phyloP scores from a whole-genome alignment of 345 rosid species.

The Microthlaspi erraticum region DNA sequence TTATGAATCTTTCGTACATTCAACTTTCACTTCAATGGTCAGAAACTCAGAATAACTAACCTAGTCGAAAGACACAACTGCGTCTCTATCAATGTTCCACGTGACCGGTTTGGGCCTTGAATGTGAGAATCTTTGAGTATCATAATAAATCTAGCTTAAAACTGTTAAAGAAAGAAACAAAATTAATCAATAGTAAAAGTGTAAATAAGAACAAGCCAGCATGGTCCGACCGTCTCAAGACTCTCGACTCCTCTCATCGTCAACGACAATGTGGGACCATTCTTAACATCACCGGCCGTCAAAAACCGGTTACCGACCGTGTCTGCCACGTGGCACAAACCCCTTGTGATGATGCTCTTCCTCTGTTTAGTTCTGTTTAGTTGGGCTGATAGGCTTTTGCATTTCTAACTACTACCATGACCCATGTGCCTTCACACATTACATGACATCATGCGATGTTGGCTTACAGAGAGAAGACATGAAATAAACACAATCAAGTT shows the following conservation, averaged over 20 bases:
- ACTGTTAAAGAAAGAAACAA: background rate
- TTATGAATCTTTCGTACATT: conserved; percentile 3
- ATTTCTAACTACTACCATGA: background rate
- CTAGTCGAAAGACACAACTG: background rate
- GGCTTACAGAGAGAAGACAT: conserved; percentile 19
- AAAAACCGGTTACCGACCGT: conserved; percentile 21
- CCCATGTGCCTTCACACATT: background rate
- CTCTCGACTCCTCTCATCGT: conserved; percentile 11
- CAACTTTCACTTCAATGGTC: conserved; percentile 6
- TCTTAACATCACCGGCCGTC: conserved; percentile 18
- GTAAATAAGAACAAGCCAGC: conserved; percentile 23
- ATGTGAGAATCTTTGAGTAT: conserved; percentile 30
- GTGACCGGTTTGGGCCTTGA: conserved; percentile 32
- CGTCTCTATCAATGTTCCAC: conserved; percentile 27
- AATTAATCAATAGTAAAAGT: background rate
- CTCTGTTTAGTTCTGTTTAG: background rate
- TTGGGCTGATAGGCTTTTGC: background rate
- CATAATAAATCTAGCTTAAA: conserved; percentile 4
- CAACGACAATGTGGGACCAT: conserved; percentile 43
- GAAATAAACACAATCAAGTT: conserved; percentile 8
- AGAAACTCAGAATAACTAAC: background rate
- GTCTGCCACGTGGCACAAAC: conserved; percentile 32
- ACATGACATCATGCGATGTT: conserved; percentile 23
- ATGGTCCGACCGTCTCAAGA: conserved; percentile 43
- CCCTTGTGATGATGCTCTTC: conserved; percentile 1